A percentile compares a stretch with the other conserved stretches of the same genome.
phyloP scores from a whole-genome alignment of 106 monocot species.

The Phalaenopsis aphrodite region DNA sequence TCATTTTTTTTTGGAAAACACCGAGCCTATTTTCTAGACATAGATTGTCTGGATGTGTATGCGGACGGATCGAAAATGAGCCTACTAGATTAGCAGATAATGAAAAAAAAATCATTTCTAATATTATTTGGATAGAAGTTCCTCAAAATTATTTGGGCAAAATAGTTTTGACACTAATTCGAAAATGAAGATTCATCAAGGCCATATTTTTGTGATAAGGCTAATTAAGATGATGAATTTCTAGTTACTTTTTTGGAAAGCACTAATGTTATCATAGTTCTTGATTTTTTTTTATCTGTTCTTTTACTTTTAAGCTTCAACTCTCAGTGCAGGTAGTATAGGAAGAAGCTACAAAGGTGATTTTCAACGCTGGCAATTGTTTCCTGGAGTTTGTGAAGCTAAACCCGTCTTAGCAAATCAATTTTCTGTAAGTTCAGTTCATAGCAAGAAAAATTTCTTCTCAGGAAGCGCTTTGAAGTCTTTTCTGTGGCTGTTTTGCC shows the following conservation, averaged over 20 bases:
- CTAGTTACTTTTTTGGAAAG: not conserved
- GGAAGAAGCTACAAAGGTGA: conserved; percentile 69
- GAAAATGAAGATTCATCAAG: not conserved
- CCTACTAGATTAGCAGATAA: too few species aligned
- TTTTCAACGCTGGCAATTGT: conserved; percentile 67
- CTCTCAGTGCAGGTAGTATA: conserved; percentile 59
- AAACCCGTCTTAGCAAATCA: conserved; percentile 63
- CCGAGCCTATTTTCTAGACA: not conserved
- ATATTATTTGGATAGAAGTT: too few species aligned
- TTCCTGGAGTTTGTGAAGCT: conserved; percentile 53
- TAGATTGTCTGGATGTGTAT: not conserved
- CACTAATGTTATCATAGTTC: not conserved
- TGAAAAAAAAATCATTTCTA: too few species aligned
- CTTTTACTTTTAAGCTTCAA: conserved; percentile 6
- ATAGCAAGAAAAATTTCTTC: not conserved
- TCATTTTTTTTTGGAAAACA: not conserved
- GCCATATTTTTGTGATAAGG: not conserved
- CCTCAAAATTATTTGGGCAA: too few species aligned
- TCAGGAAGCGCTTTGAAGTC: not conserved
- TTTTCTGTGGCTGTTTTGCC: not conserved
- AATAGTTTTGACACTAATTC: not conserved
- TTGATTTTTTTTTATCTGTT: not conserved
- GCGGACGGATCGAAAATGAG: not conserved
- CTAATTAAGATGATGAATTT: not conserved
- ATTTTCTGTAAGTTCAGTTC: conserved; percentile 50